Conservation (phyloP, 2,329 filamentous ascomycete species). For the Cladosporium sp. region DNA sequence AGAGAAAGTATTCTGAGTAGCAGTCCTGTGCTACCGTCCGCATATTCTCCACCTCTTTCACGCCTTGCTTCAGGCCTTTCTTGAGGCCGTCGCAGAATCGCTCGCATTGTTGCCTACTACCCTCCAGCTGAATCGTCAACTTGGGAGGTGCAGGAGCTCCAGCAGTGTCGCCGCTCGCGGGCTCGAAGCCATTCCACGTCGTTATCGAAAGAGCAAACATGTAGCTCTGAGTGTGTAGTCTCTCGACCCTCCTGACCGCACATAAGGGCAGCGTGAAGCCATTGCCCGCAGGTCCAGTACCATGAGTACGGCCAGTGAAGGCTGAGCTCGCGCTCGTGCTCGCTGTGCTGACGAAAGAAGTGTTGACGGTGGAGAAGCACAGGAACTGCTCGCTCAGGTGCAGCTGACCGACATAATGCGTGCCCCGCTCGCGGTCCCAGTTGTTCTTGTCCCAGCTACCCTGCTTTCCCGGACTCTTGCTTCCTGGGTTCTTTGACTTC, state of each 20-base stretch:
- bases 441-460: conserved; percentile 59
- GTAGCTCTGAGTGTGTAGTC: conserved; percentile 86
- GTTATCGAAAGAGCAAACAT: conserved; percentile 90
- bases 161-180: conserved; percentile 41
- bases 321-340: conserved; percentile 72
- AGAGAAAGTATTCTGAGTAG: conserved; percentile 74
- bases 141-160: conserved; percentile 65
- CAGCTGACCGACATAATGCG: conserved; percentile 81
- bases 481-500: conserved; percentile 49
- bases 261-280: conserved; percentile 92
- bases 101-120: conserved; percentile 82
- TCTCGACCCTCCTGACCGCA: conserved; percentile 83
- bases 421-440: conserved; percentile 49
- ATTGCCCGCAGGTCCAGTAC: conserved; percentile 86
- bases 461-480: conserved; percentile 24
- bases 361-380: conserved; percentile 91
- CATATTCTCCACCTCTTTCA: conserved; percentile 81
- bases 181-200: conserved; percentile 52
- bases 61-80: conserved; percentile 75
- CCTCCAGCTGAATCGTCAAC: conserved; percentile 85
- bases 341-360: conserved; percentile 75
- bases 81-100: conserved; percentile 95
- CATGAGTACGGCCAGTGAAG: conserved; percentile 89
- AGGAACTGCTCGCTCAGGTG: conserved; percentile 92
- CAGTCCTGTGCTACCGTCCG: conserved; percentile 74